Percentiles rank a stretch among this genome's conserved stretches.
These are phyloP conservation scores for Colletotrichum paranaense DNA, from an alignment of 2,329 filamentous ascomycete genomes.

Conservation along the genomic window DNA sequence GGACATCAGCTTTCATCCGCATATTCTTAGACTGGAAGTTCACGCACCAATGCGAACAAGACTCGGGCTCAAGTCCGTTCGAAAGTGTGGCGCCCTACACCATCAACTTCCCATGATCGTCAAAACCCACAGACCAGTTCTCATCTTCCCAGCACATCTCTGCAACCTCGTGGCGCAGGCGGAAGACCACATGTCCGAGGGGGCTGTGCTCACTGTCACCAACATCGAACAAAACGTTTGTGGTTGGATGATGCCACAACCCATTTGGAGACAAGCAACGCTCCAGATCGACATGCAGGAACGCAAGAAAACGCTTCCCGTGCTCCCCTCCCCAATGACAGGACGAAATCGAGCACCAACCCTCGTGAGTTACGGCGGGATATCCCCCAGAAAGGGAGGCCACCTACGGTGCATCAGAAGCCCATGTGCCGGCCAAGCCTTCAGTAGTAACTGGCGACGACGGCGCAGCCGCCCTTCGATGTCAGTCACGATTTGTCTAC, in stretches of 20 bases:
- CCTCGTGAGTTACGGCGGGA: background rate
- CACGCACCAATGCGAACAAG: background rate
- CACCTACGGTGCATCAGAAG: background rate
- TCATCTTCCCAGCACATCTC: background rate
- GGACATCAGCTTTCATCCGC: background rate
- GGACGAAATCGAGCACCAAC: background rate
- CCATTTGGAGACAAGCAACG: background rate
- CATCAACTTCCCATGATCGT: background rate
- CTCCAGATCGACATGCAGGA: constrained; percentile 6
- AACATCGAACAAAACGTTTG: background rate
- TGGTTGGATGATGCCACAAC: background rate
- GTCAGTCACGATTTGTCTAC: too few relatives aligned
- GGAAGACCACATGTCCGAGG: background rate
- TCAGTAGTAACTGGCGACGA: background rate
- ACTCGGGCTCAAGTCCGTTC: background rate
- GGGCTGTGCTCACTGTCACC: constrained; percentile 4
- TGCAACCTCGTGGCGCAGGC: constrained; percentile 17
- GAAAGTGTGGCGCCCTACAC: background rate
- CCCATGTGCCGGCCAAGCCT: background rate
- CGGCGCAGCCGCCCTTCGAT: background rate
- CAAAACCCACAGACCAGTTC: background rate
- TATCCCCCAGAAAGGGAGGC: background rate
- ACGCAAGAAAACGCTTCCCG: background rate
- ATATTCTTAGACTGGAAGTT: background rate
- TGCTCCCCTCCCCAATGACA: background rate